Percentiles rank a stretch among this genome's conserved stretches.
Conservation (phyloP, 345 rosid species). For the Toxicodendron radicans region DNA sequence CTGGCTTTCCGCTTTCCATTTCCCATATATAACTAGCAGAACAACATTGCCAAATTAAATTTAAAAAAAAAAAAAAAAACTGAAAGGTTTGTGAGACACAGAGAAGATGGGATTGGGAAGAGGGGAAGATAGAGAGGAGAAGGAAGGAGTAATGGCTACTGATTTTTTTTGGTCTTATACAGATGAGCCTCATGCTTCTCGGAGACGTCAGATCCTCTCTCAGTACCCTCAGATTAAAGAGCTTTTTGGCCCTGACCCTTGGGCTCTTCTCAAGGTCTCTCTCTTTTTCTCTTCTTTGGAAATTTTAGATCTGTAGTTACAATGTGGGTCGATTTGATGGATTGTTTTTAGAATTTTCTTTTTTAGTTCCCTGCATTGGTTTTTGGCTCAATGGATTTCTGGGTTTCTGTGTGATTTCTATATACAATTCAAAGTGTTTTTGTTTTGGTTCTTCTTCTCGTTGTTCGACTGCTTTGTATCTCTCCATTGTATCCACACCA, state of each 20-base stretch:
- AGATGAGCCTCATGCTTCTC: slow-evolving; percentile 84
- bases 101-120: slow-evolving; percentile 24
- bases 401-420: background rate
- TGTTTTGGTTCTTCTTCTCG: background rate
- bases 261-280: slow-evolving; percentile 65
- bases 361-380: background rate
- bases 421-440: slow-evolving; percentile 10
- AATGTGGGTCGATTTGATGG: slow-evolving; percentile 13
- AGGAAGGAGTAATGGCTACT: slow-evolving; percentile 60
- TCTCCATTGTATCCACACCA: background rate
- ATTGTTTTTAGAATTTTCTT: background rate
- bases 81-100: background rate
- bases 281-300: background rate
- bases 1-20: background rate
- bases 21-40: background rate
- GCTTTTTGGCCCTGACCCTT: slow-evolving; percentile 89
- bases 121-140: slow-evolving; percentile 30
- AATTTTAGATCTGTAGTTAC: slow-evolving; percentile 7
- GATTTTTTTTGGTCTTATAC: slow-evolving; percentile 95
- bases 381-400: background rate
- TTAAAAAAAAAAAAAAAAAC: no score
- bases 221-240: slow-evolving; percentile 76
- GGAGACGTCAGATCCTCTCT: slow-evolving; percentile 85
- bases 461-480: background rate
- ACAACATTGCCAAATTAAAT: no score